Percentiles rank a stretch among this genome's conserved stretches.
Conservation (phyloP, 495 filamentous ascomycete species). For the Lophiostoma macrostomum region DNA sequence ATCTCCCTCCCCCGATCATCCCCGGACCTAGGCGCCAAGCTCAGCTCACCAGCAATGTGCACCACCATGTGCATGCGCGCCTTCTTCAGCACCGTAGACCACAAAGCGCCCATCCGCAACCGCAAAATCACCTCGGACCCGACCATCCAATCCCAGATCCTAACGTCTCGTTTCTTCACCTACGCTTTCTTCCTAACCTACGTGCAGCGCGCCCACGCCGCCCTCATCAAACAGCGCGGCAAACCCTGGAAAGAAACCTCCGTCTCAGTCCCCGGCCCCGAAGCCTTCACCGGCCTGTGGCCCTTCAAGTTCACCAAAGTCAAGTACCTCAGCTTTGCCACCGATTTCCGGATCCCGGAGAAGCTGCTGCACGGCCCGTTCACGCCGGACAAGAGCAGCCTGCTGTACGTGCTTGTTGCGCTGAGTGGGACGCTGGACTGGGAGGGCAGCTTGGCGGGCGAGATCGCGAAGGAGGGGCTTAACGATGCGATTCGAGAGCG, state of each 20-base stretch:
- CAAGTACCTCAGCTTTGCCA: slow-evolving; percentile 24
- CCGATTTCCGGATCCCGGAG: slow-evolving; percentile 30
- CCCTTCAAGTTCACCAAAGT: slow-evolving; percentile 23
- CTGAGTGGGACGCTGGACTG: slow-evolving; percentile 28
- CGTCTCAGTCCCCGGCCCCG: slow-evolving; percentile 10
- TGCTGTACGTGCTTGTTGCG: slow-evolving; percentile 30
- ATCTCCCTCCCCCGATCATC: slow-evolving; percentile 24
- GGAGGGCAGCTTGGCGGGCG: slow-evolving; percentile 23
- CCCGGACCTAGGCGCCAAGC: slow-evolving; percentile 14
- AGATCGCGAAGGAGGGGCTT: slow-evolving; percentile 28
- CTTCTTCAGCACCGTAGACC: slow-evolving; percentile 29
- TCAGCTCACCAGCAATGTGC: slow-evolving; percentile 13
- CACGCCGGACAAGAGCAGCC: slow-evolving; percentile 17
- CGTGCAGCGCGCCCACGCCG: slow-evolving; percentile 19
- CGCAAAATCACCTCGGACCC: background rate
- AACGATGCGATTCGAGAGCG: slow-evolving; percentile 18
- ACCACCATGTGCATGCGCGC: slow-evolving; percentile 17
- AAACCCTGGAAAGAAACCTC: slow-evolving; percentile 14
- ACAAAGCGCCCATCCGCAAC: slow-evolving; percentile 6
- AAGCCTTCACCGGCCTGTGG: slow-evolving; percentile 15
- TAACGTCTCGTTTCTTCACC: slow-evolving; percentile 27
- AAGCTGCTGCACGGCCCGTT: slow-evolving; percentile 26
- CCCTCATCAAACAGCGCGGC: slow-evolving; percentile 8
- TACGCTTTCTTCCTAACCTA: slow-evolving; percentile 30
- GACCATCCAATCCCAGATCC: slow-evolving; percentile 21